phyloP scores from a whole-genome alignment of 2,329 filamentous ascomycete genomes.

The Amesomyces nigricolor region DNA sequence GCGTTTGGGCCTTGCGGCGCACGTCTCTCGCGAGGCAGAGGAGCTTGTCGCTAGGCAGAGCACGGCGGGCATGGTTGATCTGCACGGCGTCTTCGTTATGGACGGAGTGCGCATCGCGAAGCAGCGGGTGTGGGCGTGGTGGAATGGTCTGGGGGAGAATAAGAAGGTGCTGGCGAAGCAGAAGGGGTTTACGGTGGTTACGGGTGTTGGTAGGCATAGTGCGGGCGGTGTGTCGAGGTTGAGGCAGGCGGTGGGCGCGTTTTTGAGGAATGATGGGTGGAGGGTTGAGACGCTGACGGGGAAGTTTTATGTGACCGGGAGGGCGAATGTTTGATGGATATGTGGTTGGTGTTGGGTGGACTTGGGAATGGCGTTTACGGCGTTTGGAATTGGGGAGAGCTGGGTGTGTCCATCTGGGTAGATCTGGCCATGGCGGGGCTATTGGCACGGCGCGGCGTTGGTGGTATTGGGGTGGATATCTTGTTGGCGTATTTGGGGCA shows the following conservation, averaged over 20 bases:
- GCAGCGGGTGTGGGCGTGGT: constrained; percentile 66
- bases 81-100: constrained; percentile 77
- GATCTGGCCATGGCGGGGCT: no score
- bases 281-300: constrained; percentile 68
- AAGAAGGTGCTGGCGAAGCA: constrained; percentile 40
- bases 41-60: constrained; percentile 64
- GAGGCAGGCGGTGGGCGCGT: constrained; percentile 72
- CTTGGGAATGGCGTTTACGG: neutral
- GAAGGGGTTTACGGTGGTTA: constrained; percentile 66
- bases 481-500: neutral
- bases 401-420: no score
- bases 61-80: constrained; percentile 55
- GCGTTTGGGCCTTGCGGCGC: constrained; percentile 45
- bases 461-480: neutral
- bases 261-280: constrained; percentile 76
- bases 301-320: constrained; percentile 62
- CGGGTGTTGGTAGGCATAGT: constrained; percentile 74
- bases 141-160: constrained; percentile 64
- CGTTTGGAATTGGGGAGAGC: no score
- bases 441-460: neutral
- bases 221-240: constrained; percentile 68
- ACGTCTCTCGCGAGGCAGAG: constrained; percentile 61
- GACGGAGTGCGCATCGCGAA: constrained; percentile 76
- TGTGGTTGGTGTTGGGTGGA: neutral
- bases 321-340: constrained; percentile 10